phyloP scores from a whole-genome alignment of 768 basidiomycete species.

The Flagelloscypha sp. region DNA sequence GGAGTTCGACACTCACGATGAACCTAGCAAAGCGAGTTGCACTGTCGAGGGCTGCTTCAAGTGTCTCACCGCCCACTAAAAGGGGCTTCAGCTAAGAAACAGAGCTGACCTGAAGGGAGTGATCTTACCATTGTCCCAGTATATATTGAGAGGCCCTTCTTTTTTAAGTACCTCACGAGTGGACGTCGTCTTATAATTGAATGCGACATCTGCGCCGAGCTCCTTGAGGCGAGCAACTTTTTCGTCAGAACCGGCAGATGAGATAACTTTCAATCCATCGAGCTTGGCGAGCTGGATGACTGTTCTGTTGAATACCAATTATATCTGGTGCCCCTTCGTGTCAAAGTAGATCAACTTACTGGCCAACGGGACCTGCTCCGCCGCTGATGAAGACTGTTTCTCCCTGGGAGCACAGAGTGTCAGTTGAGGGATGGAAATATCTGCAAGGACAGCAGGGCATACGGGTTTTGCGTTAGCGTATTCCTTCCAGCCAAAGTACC shows the following conservation, averaged over 20 bases:
- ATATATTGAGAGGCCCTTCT: conserved; percentile 26
- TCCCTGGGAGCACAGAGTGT: conserved; percentile 1
- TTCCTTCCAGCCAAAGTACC: conserved; percentile 22
- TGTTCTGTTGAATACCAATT: conserved; percentile 1
- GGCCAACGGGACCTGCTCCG: conserved; percentile 6
- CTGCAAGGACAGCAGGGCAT: too few species aligned
- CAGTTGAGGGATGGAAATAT: neutral
- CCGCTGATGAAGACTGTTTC: conserved; percentile 3
- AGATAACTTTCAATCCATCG: conserved; percentile 32
- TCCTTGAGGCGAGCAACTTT: conserved; percentile 29
- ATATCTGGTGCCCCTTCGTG: too few species aligned
- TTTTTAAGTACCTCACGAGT: conserved; percentile 22
- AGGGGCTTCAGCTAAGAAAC: conserved; percentile 14
- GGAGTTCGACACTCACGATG: conserved; percentile 13
- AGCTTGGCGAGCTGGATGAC: conserved; percentile 32
- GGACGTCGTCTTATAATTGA: conserved; percentile 20
- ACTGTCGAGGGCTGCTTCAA: conserved; percentile 34
- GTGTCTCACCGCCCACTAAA: conserved; percentile 38
- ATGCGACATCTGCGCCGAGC: conserved; percentile 28
- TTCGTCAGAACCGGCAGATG: conserved; percentile 30
- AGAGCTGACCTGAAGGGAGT: neutral
- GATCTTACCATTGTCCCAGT: neutral
- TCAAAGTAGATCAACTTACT: too few species aligned
- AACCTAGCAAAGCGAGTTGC: conserved; percentile 28
- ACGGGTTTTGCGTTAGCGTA: conserved; percentile 24